A percentile compares a stretch with the other conserved stretches of the same genome.
Evolutionary conservation across 352 stramenopile species (phyloP).

Genomic region (Halophytophthora batemanensis): DNA sequence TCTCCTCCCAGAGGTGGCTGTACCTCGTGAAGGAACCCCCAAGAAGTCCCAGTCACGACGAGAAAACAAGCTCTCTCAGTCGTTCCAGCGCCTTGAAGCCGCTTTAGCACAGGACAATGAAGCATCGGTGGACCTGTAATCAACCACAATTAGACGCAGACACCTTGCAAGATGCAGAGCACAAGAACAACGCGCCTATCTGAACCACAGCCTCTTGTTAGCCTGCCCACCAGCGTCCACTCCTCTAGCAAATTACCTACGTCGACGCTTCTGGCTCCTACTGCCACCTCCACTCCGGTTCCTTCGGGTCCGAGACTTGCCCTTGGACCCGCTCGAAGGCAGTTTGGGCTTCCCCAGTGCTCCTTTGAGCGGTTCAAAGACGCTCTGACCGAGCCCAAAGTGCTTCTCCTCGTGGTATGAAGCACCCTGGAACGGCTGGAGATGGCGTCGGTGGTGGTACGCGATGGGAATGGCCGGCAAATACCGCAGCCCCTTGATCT

Average conservation of each 20-base stretch:
- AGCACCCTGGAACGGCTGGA: slow-evolving; percentile 32
- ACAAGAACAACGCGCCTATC: no score
- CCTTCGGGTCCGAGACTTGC: slow-evolving; percentile 23
- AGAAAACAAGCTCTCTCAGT: slow-evolving; percentile 11
- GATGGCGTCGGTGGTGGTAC: slow-evolving; percentile 48
- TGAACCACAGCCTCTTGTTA: neutral
- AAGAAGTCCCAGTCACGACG: slow-evolving; percentile 4
- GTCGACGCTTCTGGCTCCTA: slow-evolving; percentile 47
- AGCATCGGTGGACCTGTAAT: slow-evolving; percentile 3
- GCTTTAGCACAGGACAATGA: slow-evolving; percentile 10
- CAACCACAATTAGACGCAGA: slow-evolving; percentile 2
- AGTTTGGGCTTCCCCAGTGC: slow-evolving; percentile 34
- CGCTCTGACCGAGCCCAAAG: slow-evolving; percentile 65
- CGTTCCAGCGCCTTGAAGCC: slow-evolving; percentile 13
- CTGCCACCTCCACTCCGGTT: slow-evolving; percentile 24
- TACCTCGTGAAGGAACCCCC: no score
- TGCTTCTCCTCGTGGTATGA: slow-evolving; percentile 66
- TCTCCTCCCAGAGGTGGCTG: no score
- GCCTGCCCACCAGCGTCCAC: neutral
- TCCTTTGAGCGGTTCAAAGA: slow-evolving; percentile 68
- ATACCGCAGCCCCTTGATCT: slow-evolving; percentile 27
- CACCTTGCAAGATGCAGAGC: no score
- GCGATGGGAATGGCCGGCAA: slow-evolving; percentile 62
- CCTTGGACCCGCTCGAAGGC: slow-evolving; percentile 30
- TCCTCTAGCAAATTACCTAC: slow-evolving; percentile 18